Base-by-base conservation (phyloP, 225 moss, liverwort and hornwort genomes). In the Pseudisothecium myosuroides region DNA sequence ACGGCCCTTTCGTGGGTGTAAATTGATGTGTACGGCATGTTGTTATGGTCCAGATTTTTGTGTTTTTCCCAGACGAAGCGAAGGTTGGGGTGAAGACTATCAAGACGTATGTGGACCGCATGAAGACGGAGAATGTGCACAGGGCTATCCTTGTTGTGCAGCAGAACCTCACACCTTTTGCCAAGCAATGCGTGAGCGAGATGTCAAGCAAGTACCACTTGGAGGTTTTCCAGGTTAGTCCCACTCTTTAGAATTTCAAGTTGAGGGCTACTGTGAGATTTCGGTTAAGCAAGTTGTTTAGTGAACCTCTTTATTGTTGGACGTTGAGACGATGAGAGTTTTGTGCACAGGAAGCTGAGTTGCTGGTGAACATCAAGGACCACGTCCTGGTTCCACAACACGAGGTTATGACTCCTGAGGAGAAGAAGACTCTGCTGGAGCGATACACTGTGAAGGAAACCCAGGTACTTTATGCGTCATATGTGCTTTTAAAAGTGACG, bases 71-170 rank as follows among this genome's bases (percentile, higher is more conserved):
- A 11, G 95, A 94, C 11, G 95, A 95, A 87, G 91, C 89, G 28
- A 96, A 96, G 87, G 92, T 96, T 20, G 96, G 96, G 63, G 96
- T 96, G 90, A 91, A 94, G 71, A 94, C 93, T 67, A 94, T 96
- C 83, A 96, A 95, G 94, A 95, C 92, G n/a, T 96, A 95, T 85
- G 96, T 96, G 60, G 96, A 96, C 81, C 91, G 92, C 54, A 96
- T 96, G 96, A 96, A 95, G 90, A 92, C 92, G 41, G 92, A 96
- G 84, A 93, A 50, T 81, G 96, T 96, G 59, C 93, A 93, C 50
- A 86, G 90, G 88, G 96, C 96, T 28, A 92, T 96, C 83, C 89
- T 96, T 78, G 96, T 96, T 67, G 95, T 95, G 82, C 96, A 95
- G 90, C 91, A 90, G 79, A 94, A 96, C 69, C 94, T 95, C 80